Evolutionary conservation across 129 eudicot genomes (phyloP).

Genomic region (Tagetes patula): DNA sequence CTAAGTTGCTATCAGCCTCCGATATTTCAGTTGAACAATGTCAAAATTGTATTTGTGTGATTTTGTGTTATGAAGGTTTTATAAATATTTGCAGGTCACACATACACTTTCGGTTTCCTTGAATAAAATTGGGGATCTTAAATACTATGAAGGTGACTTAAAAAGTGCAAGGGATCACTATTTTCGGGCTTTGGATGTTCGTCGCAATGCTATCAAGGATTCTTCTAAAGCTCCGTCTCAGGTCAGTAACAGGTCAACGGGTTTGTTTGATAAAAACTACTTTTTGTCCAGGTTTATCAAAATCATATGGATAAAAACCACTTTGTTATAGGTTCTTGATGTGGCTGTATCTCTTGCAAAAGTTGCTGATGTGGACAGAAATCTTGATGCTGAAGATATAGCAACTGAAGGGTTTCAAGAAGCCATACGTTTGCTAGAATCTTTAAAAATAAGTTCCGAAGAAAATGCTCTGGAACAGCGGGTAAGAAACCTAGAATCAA

Average conservation of each 20-base stretch:
- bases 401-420: constrained; percentile 73
- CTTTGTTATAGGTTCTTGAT: constrained; percentile 56
- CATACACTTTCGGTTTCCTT: constrained; percentile 90
- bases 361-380: constrained; percentile 92
- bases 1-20: not conserved
- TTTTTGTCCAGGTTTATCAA: not conserved
- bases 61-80: not conserved
- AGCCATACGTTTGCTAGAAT: constrained; percentile 62
- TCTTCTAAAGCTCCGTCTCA: constrained; percentile 63
- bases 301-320: not conserved
- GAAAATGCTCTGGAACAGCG: constrained; percentile 68
- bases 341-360: constrained; percentile 91
- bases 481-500: constrained; percentile 44
- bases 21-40: not conserved
- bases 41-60: not conserved
- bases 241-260: constrained; percentile 41
- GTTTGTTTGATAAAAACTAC: not conserved
- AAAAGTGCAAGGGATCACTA: constrained; percentile 69
- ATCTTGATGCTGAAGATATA: constrained; percentile 63
- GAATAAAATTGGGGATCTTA: constrained; percentile 87
- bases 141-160: constrained; percentile 79
- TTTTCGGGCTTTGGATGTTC: constrained; percentile 67
- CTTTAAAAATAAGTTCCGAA: constrained; percentile 48
- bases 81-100: constrained; percentile 54
- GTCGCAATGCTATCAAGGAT: constrained; percentile 67